Evolutionary conservation across 1,284 basidiomycete species (phyloP).

Genomic region (Ceratobasidium papillatum): DNA sequence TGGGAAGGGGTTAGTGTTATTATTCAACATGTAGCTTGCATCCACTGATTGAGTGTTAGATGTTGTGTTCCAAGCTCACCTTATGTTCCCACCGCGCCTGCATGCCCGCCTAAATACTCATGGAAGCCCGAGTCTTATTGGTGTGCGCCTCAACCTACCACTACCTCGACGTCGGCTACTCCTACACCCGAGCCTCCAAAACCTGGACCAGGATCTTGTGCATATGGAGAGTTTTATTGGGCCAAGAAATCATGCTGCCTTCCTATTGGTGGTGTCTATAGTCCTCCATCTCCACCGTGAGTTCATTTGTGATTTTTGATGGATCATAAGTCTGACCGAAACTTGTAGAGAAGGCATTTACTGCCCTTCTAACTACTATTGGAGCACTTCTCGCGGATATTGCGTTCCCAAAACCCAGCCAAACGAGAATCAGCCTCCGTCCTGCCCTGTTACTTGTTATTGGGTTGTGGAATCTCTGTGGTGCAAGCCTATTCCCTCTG

Average conservation of each 20-base stretch:
- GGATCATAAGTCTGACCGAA: background rate
- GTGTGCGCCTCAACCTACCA: constrained; percentile 9
- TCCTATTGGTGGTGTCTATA: constrained; percentile 26
- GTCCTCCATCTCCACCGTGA: constrained; percentile 32
- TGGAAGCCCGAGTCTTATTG: constrained; percentile 24
- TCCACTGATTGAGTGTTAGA: background rate
- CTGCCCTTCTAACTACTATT: constrained; percentile 36
- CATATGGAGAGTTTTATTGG: constrained; percentile 29
- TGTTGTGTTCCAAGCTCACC: constrained; percentile 21
- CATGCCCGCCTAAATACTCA: constrained; percentile 8
- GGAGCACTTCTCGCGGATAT: constrained; percentile 14
- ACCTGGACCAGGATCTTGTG: constrained; percentile 24
- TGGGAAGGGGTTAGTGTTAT: constrained; percentile 3
- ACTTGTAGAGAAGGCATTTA: constrained; percentile 9
- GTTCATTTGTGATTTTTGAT: background rate
- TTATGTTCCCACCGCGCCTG: background rate
- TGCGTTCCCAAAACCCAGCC: constrained; percentile 35
- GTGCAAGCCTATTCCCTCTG: constrained; percentile 36
- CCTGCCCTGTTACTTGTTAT: constrained; percentile 31
- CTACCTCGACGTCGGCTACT: background rate
- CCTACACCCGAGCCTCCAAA: constrained; percentile 21
- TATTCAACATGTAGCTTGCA: background rate
- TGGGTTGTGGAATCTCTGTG: constrained; percentile 19
- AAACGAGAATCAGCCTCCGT: constrained; percentile 1
- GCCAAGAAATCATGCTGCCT: constrained; percentile 18